phyloP scores from a whole-genome alignment of 768 basidiomycete species.

The Dictyophora rubrovolvata region DNA sequence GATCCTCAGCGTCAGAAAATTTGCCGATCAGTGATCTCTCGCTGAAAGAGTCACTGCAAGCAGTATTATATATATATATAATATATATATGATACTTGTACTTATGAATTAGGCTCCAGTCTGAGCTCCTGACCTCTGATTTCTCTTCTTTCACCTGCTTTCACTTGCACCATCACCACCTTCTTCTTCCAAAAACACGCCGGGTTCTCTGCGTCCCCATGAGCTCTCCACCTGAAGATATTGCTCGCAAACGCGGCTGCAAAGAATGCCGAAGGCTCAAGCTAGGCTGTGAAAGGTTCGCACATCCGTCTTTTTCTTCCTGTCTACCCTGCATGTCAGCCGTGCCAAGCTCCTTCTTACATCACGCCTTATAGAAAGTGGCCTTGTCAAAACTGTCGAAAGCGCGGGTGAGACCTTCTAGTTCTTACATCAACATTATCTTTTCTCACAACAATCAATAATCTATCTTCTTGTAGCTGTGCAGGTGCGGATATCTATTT shows the following conservation, averaged over 20 bases:
- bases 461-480: not conserved
- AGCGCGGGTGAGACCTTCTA: slow-evolving; percentile 8
- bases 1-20: not conserved
- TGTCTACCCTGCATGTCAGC: not conserved
- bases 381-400: slow-evolving; percentile 10
- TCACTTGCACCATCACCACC: no score
- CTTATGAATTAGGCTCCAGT: not conserved
- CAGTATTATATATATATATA: no score
- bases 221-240: not conserved
- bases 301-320: not conserved
- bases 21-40: not conserved
- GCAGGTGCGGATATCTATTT: slow-evolving; percentile 3
- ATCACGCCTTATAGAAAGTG: slow-evolving; percentile 2
- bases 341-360: not conserved
- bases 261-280: slow-evolving; percentile 10
- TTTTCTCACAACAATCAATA: not conserved
- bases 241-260: slow-evolving; percentile 8
- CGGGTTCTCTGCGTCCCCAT: not conserved
- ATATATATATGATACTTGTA: not conserved
- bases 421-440: not conserved
- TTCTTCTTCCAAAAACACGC: not conserved
- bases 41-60: not conserved
- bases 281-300: slow-evolving; percentile 6
- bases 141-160: no score
- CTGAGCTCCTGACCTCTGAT: not conserved